Evolutionary conservation across 495 filamentous ascomycete species (phyloP), one percentile per base, ranked within the genome.

Genomic region (Recurvomyces mirabilis): DNA sequence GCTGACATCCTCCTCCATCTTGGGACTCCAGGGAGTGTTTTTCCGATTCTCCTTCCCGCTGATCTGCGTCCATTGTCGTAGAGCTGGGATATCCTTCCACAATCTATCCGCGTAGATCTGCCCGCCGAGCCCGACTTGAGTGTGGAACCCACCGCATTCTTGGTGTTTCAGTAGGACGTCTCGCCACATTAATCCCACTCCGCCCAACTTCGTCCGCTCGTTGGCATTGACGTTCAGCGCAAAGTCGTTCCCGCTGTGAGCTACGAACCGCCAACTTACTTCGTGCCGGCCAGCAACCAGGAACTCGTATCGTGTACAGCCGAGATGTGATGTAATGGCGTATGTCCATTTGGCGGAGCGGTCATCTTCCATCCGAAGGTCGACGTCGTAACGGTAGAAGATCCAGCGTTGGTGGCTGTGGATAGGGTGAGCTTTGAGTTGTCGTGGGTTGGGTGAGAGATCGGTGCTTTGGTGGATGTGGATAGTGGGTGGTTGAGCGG

Each of bases 141-240:
- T 76, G 56, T 98, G 91, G 63, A 98, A 98, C 9, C 91, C 91
- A 40, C 87, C 87, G 55, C 85, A 93, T 53, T 98, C 91, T 30
- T 83, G 75, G 60, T 98, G 93, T 69, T 94, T 96, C 62, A 94
- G 88, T 63, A 98, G 75, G 23, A 98, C 86, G 56, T 98, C 91
- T 52, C 94, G 94, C 91, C 91, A 98, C 91, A 98, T 93, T 58
- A 84, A 87, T 0, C 87, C 84, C 6, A 87, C 72, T 0, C 91
- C 91, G 19, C 93, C 93, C 1, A 95, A 68, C 36, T 80, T 81
- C 41, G 78, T 71, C 14, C 87, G 77, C 58, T 96, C 91, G 55
- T 81, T 84, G 40, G 85, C 77, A 52, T 77, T 86, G 0, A 93
- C 87, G 49, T 79, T 82, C 21, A 93, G 68, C 1, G 84, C 78